Percentiles rank a stretch among this genome's conserved stretches.
These are phyloP conservation scores for Wickerhamomyces silvicola DNA, from an alignment of 805 yeast genomes.

Conservation along the genomic window DNA sequence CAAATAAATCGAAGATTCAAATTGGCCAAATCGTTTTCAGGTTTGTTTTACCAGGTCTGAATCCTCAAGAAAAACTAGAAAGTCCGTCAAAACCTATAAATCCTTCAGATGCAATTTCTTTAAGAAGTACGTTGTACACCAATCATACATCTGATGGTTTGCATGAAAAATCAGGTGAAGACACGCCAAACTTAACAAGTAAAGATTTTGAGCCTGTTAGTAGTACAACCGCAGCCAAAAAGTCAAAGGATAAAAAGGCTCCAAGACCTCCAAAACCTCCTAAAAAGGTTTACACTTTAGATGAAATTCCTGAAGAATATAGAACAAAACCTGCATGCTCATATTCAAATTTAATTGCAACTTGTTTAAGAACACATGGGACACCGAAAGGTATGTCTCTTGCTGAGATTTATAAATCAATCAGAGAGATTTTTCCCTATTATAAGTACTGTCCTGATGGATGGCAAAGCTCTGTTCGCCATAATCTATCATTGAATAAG, in stretches of 20 bases:
- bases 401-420: constrained; percentile 80
- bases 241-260: constrained; percentile 39
- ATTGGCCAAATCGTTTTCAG: constrained; percentile 88
- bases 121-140: constrained; percentile 43
- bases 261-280: constrained; percentile 45
- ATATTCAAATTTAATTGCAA: constrained; percentile 73
- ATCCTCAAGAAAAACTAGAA: constrained; percentile 28
- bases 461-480: constrained; percentile 94
- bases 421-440: constrained; percentile 84
- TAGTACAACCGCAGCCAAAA: constrained; percentile 21
- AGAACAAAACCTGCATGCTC: constrained; percentile 80
- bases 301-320: constrained; percentile 85
- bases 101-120: constrained; percentile 56
- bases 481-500: constrained; percentile 80
- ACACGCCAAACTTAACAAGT: constrained; percentile 13
- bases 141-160: constrained; percentile 13
- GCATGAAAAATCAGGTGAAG: constrained; percentile 8
- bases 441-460: constrained; percentile 93
- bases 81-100: constrained; percentile 37
- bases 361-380: constrained; percentile 63
- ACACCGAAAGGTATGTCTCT: constrained; percentile 70
- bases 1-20: constrained; percentile 78
- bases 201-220: constrained; percentile 20
- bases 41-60: constrained; percentile 76
- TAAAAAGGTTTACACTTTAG: constrained; percentile 63